Conservation (phyloP, 192 early-diverging fungal genomes). For the Pilaira anomala region DNA sequence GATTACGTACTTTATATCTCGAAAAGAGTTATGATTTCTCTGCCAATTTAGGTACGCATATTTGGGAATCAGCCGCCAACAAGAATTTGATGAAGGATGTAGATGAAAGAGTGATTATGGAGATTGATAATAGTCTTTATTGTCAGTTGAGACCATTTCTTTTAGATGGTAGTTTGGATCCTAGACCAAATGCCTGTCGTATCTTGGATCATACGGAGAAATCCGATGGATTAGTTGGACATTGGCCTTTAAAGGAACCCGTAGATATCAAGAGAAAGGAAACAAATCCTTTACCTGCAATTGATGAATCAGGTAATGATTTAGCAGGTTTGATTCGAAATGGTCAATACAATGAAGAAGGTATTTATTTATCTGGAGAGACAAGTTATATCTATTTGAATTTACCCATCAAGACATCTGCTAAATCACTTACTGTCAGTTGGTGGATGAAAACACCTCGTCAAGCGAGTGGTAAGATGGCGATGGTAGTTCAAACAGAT, state of each 20-base stretch:
- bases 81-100: constrained; percentile 32
- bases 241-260: constrained; percentile 26
- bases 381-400: constrained; percentile 28
- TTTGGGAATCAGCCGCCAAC: constrained; percentile 41
- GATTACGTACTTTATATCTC: constrained; percentile 35
- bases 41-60: constrained; percentile 32
- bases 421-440: constrained; percentile 26
- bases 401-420: constrained; percentile 15
- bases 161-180: constrained; percentile 14
- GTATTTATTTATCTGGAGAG: constrained; percentile 23
- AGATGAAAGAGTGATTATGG: constrained; percentile 25
- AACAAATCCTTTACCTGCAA: constrained; percentile 15
- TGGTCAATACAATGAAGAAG: constrained; percentile 6
- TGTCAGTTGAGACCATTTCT: constrained; percentile 39
- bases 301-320: constrained; percentile 32
- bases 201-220: constrained; percentile 7
- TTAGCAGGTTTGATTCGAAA: constrained; percentile 23
- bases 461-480: constrained; percentile 18
- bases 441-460: constrained; percentile 33
- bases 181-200: constrained; percentile 17
- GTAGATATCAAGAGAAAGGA: neutral
- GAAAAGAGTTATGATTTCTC: constrained; percentile 39
- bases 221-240: constrained; percentile 26
- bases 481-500: constrained; percentile 32
- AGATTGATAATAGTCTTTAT: constrained; percentile 36